Evolutionary conservation across 1,284 basidiomycete species (phyloP).

Genomic region (Volvariella surrecta): DNA sequence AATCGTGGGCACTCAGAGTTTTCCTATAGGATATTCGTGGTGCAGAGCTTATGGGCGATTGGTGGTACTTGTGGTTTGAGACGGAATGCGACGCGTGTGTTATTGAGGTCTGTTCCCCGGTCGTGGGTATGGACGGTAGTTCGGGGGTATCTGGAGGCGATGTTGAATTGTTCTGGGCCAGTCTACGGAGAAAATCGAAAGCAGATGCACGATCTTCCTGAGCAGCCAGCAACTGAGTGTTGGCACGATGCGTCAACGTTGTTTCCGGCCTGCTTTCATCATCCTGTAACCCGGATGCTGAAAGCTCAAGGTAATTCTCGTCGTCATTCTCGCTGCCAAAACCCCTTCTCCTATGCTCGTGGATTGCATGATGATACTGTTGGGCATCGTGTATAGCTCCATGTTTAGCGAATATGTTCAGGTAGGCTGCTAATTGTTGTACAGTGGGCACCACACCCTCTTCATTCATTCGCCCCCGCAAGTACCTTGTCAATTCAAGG

Average conservation of each 20-base stretch:
- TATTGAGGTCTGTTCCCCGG: constrained; percentile 5
- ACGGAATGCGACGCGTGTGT: constrained; percentile 6
- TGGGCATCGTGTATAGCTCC: constrained; percentile 32
- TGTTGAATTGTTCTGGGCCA: constrained; percentile 14
- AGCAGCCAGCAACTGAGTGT: constrained; percentile 25
- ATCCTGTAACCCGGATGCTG: no score
- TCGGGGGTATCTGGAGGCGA: constrained; percentile 12
- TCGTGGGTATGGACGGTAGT: background rate
- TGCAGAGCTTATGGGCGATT: constrained; percentile 1
- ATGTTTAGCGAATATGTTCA: constrained; percentile 38
- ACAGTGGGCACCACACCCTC: constrained; percentile 31
- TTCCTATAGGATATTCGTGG: constrained; percentile 10
- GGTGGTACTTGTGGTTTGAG: constrained; percentile 5
- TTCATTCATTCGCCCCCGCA: constrained; percentile 33
- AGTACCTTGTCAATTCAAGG: constrained; percentile 35
- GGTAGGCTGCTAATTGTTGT: constrained; percentile 36
- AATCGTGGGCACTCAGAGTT: constrained; percentile 21
- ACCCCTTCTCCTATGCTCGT: constrained; percentile 4
- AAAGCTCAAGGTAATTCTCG: no score
- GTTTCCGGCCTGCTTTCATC: no score
- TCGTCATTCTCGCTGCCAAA: no score
- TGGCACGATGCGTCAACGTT: constrained; percentile 16
- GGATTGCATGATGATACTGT: constrained; percentile 31
- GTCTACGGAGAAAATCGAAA: constrained; percentile 33
- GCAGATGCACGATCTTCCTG: constrained; percentile 34